Evolutionary conservation across 192 early-diverging fungal species (phyloP).

Genomic region (Coemansia sp.): DNA sequence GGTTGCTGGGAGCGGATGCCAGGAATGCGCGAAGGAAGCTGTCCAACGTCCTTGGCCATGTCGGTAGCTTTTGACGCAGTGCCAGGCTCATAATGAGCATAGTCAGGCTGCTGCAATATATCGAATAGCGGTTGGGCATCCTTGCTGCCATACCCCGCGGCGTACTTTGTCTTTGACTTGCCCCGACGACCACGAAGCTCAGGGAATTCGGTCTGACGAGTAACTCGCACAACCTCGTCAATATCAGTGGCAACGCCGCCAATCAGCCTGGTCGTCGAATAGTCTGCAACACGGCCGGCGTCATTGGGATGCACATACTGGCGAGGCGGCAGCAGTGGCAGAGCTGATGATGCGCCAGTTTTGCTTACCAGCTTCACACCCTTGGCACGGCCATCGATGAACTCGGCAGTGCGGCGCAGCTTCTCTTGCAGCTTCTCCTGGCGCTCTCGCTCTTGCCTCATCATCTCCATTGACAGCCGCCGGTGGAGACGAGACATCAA

Average conservation of each 20-base stretch:
- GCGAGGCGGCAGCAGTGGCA: not conserved
- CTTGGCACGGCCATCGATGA: conserved; percentile 14
- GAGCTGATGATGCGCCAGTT: not conserved
- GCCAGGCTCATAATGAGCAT: not conserved
- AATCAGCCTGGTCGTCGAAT: conserved; percentile 40
- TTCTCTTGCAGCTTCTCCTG: conserved; percentile 39
- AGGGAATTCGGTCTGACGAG: conserved; percentile 44
- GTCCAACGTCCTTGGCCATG: conserved; percentile 2
- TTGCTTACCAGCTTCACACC: not conserved
- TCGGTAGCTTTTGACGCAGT: not conserved
- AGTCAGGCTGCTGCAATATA: conserved; percentile 24
- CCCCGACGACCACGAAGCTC: conserved; percentile 33
- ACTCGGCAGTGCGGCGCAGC: conserved; percentile 27
- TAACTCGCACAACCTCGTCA: conserved; percentile 28
- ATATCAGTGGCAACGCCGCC: conserved; percentile 41
- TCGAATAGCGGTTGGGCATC: conserved; percentile 38
- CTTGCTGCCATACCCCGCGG: conserved; percentile 20
- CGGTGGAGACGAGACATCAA: conserved; percentile 46
- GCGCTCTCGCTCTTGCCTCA: conserved; percentile 45
- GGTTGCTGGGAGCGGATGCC: conserved; percentile 22
- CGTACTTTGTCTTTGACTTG: conserved; percentile 23
- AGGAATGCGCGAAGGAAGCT: conserved; percentile 45
- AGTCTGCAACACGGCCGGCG: conserved; percentile 7
- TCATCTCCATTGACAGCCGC: conserved; percentile 48
- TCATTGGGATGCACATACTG: conserved; percentile 12